A percentile compares a stretch with the other conserved stretches of the same genome.
Evolutionary conservation across 352 stramenopile genomes (phyloP).

Genomic region (Pythium sp.): DNA sequence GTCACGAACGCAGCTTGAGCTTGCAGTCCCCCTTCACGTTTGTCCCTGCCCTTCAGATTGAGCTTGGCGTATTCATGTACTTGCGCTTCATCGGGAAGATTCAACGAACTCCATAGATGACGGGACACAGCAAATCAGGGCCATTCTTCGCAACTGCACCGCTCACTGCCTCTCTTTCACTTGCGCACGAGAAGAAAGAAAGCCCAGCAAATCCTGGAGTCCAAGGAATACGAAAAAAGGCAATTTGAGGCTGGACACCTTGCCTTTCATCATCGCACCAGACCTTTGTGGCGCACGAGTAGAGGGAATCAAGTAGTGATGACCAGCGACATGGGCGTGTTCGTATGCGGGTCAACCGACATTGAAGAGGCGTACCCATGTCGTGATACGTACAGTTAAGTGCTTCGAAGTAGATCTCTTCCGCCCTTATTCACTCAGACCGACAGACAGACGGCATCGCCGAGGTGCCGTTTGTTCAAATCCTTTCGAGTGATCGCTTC

Average conservation of each 20-base stretch:
- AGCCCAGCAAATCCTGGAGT: no score
- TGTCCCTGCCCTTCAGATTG: background rate
- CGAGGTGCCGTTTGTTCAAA: background rate
- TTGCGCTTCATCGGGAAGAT: background rate
- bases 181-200: no score
- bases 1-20: background rate
- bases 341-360: background rate
- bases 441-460: background rate
- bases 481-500: background rate
- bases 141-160: background rate
- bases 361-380: background rate
- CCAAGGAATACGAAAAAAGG: no score
- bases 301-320: background rate
- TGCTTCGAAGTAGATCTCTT: background rate
- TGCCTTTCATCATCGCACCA: background rate
- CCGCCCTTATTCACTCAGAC: background rate
- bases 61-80: background rate
- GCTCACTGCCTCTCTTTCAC: no score
- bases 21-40: background rate
- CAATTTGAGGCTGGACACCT: background rate
- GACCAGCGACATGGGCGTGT: background rate
- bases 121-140: background rate
- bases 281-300: background rate
- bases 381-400: background rate
- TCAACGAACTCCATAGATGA: background rate